Evolutionary conservation across 768 basidiomycete species (phyloP), one percentile per base, ranked within the genome.

Genomic region (Pleurotus platypus): DNA sequence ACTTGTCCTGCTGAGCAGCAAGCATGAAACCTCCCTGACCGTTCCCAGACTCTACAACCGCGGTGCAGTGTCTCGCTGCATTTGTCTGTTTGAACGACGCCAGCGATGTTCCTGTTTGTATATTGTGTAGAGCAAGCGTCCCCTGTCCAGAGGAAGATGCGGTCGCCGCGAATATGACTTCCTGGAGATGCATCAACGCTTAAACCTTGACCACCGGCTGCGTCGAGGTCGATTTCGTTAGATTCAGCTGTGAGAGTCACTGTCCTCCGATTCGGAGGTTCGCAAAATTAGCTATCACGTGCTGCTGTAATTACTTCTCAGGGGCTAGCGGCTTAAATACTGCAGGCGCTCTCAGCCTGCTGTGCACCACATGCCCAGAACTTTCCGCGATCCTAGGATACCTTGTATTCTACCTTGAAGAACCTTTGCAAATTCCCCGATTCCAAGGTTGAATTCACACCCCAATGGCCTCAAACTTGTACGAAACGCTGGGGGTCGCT

Each of bases 81-180:
- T 75, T 87, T 2, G 89, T 87, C 60, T 94, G 93, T 66, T 95
- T 96, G 80, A 94, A 95, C 1, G 92, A 87, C n/a, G 88, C 82
- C 42, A 95, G 78, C 2, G 81, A 75, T 5, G 83, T 75, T 47
- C 90, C 86, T 0, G 87, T 90, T 58, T 89, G 84, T 12, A 96
- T 80, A 65, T 97, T 94, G 64, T 95, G 92, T 2, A 94, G 64
- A 26, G 85, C 72, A 53, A 96, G 81, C 18, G 84, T 70, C 1
- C 92, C 91, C 18, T 80, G 70, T 2, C 84, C 84, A 2, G 76
- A 68, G 2, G 81, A 63, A 1, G 86, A 78, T 46, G 79, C 76
- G 12, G 84, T 81, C 15, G 86, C 74, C 64, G 85, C 91, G 5
- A 91, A 66, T 40, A 92, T 69, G 26, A 81, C 75, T 67, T 92